A percentile compares a stretch with the other conserved stretches of the same genome.
Evolutionary conservation across 2,329 filamentous ascomycete species (phyloP).

Genomic region (Verticillium tricorpus): DNA sequence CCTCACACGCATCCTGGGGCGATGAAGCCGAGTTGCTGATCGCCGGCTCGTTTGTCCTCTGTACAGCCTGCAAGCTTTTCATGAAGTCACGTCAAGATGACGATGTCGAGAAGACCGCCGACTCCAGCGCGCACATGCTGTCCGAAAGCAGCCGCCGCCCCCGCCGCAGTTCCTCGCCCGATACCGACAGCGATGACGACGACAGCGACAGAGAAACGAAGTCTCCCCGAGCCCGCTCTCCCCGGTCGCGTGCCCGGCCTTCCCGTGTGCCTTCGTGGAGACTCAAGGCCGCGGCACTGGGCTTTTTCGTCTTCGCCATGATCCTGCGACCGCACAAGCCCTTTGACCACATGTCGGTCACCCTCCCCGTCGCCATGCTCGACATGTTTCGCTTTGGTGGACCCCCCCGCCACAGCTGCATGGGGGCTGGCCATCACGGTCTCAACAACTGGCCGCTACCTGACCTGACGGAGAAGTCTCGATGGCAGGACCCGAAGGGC

Average conservation of each 20-base stretch:
- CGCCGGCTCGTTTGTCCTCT: background rate
- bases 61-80: background rate
- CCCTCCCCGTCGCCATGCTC: slow-evolving; percentile 24
- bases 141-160: background rate
- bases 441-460: slow-evolving; percentile 23
- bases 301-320: slow-evolving; percentile 16
- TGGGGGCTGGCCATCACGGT: background rate
- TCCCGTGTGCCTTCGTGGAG: background rate
- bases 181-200: background rate
- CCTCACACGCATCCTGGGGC: background rate
- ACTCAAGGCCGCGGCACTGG: slow-evolving; percentile 11
- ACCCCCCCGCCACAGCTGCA: slow-evolving; percentile 16
- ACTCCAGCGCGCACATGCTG: background rate
- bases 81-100: background rate
- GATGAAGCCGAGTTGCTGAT: background rate
- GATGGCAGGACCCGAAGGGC: slow-evolving; percentile 20
- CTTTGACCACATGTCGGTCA: slow-evolving; percentile 25
- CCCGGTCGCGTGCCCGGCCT: background rate
- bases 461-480: slow-evolving; percentile 17
- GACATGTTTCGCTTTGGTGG: slow-evolving; percentile 16
- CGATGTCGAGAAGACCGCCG: background rate
- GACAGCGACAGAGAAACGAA: background rate
- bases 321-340: slow-evolving; percentile 23
- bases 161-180: background rate
- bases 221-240: background rate